Base-by-base conservation (phyloP, 768 basidiomycete genomes). In the Dendrothele bispora region DNA sequence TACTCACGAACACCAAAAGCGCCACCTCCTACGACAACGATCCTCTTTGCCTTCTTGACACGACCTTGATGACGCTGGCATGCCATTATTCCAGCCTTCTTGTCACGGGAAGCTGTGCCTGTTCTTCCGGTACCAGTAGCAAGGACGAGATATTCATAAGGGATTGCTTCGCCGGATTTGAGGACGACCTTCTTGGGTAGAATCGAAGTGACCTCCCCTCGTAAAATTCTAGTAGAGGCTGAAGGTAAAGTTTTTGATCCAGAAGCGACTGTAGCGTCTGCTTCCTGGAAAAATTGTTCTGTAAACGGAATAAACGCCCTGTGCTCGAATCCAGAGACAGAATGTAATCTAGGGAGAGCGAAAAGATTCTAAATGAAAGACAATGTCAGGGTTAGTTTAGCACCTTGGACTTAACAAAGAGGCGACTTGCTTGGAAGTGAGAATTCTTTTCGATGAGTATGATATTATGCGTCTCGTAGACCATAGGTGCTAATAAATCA, bases 1-100 rank as follows among this genome's bases (percentile, higher is more conserved):
- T n/a, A 69, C 76, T 59, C 53, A 79, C 77, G 75, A 32, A 82
- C 70, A 1, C 82, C 81, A n/a, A 78, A 73, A 3, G 82, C 76
- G 2, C 82, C 82, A 5, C 77, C 80, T 15, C 82, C 82, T 4
- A 82, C 61, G 21, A 83, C 65, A 11, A 79, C 65, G 5, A 82
- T 63, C 27, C 69, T 70, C 5, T 57, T 58, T 0, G 77, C 70
- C 7, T 53, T 37, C 29, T 52, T 48, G 17, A 75, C 60, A 3
- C 49, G 60, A 21, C 55, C 30, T 48, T 75, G 72, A 14, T 61
- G 47, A 20, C 55, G 53, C 18, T 53, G 52, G 21, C 59, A 53
- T 36, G 56, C 59, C 14, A 36, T 59, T 15, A 69, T 51, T 2
- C 59, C 62, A 2, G 56, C 62, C n/a, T 26, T 32, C 48, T 67